Evolutionary conservation across 768 basidiomycete species (phyloP), one percentile per base, ranked within the genome.

Genomic region (Boletus barrowsii): DNA sequence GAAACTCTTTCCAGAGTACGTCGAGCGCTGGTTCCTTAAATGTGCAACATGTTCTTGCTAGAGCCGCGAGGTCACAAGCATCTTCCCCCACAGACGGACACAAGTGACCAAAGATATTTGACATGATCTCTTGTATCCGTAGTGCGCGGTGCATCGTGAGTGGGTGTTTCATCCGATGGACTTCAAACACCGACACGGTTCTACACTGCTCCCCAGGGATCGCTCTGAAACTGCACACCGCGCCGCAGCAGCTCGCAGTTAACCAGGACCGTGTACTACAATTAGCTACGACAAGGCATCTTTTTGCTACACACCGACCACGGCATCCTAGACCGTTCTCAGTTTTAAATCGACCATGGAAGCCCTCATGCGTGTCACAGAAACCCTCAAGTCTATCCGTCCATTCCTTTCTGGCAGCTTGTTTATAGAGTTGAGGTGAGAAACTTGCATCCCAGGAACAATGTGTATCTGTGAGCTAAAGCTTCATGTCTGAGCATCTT

Each of bases 381-480:
- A 92, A 42, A 75, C 83, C 35, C 50, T 91, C 71, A 87, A 84
- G 65, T 81, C 81, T 13, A 77, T 92, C 69, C 80, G 83, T n/a
- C n/a, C n/a, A n/a, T n/a, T n/a, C n/a, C n/a, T n/a, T n/a, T n/a
- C n/a, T n/a, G n/a, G n/a, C n/a, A n/a, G n/a, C n/a, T n/a, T n/a
- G n/a, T n/a, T n/a, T n/a, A n/a, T n/a, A n/a, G n/a, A n/a, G n/a
- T n/a, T n/a, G n/a, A n/a, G n/a, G n/a, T n/a, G n/a, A n/a, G n/a
- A n/a, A n/a, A n/a, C n/a, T n/a, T n/a, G n/a, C n/a, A n/a, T n/a
- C n/a, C n/a, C n/a, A n/a, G n/a, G n/a, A n/a, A n/a, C n/a, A n/a
- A n/a, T n/a, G n/a, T n/a, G n/a, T n/a, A n/a, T n/a, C n/a, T n/a
- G n/a, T n/a, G n/a, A n/a, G n/a, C n/a, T n/a, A n/a, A n/a, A n/a